A percentile compares a stretch with the other conserved stretches of the same genome.
Conservation (phyloP, 2,329 filamentous ascomycete genomes). For the Sporothrix globosa region DNA sequence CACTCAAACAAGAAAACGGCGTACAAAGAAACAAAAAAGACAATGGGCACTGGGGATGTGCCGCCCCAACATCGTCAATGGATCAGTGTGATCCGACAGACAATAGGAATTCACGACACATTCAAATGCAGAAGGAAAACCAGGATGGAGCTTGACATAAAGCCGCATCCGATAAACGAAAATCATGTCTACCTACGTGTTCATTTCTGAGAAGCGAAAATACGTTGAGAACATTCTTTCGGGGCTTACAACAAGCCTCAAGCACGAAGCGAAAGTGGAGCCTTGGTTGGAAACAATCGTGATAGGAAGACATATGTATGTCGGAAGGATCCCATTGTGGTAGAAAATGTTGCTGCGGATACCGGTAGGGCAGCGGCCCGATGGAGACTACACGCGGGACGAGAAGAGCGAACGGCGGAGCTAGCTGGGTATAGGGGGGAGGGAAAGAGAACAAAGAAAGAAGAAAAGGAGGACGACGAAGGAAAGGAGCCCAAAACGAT, state of each 20-base stretch:
- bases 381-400: conserved; percentile 1
- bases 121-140: not conserved
- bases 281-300: not conserved
- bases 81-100: not conserved
- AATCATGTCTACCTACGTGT: too few species aligned
- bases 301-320: not conserved
- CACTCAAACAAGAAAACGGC: not conserved
- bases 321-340: not conserved
- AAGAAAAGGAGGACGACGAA: not conserved
- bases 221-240: too few species aligned
- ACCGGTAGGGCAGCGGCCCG: conserved; percentile 4
- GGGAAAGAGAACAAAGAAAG: not conserved
- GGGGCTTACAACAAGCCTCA: not conserved
- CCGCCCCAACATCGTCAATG: too few species aligned
- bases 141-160: not conserved
- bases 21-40: not conserved
- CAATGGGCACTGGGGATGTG: conserved; percentile 1
- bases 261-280: not conserved
- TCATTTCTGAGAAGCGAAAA: too few species aligned
- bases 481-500: not conserved
- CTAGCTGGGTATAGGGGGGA: not conserved
- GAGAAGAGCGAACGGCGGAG: not conserved
- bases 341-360: not conserved
- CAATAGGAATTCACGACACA: not conserved
- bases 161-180: not conserved